Percentiles rank a stretch among this genome's conserved stretches.
Evolutionary conservation across 2,329 filamentous ascomycete species (phyloP).

Genomic region (Aspergillus aculeatus): DNA sequence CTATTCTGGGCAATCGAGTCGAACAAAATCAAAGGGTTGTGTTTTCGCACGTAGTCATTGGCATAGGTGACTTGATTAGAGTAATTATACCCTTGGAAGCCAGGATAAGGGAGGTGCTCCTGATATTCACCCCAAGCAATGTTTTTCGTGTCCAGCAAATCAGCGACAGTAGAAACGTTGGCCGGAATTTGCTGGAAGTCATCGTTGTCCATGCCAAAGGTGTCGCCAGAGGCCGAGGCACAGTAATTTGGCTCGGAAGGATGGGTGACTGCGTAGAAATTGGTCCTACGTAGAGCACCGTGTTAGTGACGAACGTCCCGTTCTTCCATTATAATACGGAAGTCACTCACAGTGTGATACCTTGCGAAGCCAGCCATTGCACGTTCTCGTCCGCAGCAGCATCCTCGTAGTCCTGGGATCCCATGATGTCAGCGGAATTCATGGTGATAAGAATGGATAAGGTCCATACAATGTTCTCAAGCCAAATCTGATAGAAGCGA

Average conservation of each 20-base stretch:
- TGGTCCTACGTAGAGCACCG: conserved; percentile 32
- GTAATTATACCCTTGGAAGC: conserved; percentile 65
- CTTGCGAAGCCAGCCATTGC: conserved; percentile 41
- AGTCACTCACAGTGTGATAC: conserved; percentile 54
- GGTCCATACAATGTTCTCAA: conserved; percentile 68
- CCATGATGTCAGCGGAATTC: conserved; percentile 23
- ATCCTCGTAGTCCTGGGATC: conserved; percentile 60
- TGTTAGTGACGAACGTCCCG: neutral
- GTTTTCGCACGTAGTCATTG: conserved; percentile 81
- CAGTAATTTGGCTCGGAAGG: conserved; percentile 76
- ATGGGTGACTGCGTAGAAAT: conserved; percentile 65
- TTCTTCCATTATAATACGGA: neutral
- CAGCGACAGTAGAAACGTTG: conserved; percentile 67
- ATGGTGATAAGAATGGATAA: neutral
- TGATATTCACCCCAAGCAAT: conserved; percentile 73
- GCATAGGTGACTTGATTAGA: conserved; percentile 57
- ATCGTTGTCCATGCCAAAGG: conserved; percentile 71
- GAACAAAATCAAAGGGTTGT: conserved; percentile 67
- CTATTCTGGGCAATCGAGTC: conserved; percentile 61
- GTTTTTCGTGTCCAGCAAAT: conserved; percentile 64
- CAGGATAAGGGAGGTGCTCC: conserved; percentile 73
- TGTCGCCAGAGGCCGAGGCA: conserved; percentile 66
- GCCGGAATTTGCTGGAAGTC: conserved; percentile 57
- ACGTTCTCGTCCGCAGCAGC: conserved; percentile 56
- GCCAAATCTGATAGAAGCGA: conserved; percentile 70